Conservation (phyloP, 1,284 basidiomycete genomes). For the Bjerkandera adusta region DNA sequence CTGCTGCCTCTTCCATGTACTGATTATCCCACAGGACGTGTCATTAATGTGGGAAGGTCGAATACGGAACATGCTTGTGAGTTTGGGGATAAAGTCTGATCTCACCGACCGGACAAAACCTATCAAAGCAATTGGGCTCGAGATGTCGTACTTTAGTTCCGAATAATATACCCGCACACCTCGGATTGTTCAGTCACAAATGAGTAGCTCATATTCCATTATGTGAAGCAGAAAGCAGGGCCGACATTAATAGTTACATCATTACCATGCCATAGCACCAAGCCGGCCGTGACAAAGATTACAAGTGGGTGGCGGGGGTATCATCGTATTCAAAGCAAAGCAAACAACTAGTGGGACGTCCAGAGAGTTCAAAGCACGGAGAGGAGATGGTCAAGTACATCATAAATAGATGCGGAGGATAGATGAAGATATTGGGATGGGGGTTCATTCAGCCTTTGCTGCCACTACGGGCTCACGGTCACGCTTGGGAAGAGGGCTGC, state of each 20-base stretch:
- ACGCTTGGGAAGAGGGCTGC: conserved; percentile 25
- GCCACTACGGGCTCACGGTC: conserved; percentile 20
- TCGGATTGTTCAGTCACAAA: conserved; percentile 1
- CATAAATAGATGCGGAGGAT: not conserved
- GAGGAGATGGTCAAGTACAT: not conserved
- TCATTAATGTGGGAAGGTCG: conserved; percentile 94
- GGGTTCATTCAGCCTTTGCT: conserved; percentile 17
- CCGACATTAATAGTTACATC: not conserved
- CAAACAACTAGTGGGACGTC: conserved; percentile 3
- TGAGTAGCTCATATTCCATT: not conserved
- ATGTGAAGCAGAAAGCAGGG: not conserved
- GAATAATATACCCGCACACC: conserved; percentile 36
- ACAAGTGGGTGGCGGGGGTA: conserved; percentile 11
- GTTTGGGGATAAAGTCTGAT: conserved; percentile 86
- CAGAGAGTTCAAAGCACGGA: not conserved
- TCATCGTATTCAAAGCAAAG: conserved; percentile 6
- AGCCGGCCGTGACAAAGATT: conserved; percentile 6
- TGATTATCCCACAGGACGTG: conserved; percentile 58
- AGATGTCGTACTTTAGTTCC: conserved; percentile 89
- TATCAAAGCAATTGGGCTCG: conserved; percentile 85
- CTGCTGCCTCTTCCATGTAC: not conserved
- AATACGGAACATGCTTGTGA: conserved; percentile 86
- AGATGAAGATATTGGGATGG: not conserved
- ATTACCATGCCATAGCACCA: conserved; percentile 9
- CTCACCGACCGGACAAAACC: conserved; percentile 81